Base-by-base conservation (phyloP, 768 basidiomycete genomes). In the Lactarius trivialis region DNA sequence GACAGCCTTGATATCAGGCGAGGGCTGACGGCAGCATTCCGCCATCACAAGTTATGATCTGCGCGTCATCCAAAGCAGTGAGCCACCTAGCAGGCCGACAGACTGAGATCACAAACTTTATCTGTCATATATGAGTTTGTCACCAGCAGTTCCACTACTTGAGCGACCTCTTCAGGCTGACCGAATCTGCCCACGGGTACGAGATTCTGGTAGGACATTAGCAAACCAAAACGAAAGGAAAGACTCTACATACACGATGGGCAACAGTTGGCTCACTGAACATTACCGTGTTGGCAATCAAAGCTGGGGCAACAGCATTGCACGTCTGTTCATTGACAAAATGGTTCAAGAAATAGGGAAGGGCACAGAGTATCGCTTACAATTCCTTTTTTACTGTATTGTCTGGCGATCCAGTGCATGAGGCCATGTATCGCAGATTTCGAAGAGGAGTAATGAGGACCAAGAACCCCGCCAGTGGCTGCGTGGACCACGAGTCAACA, bases 91-190 rank as follows among this genome's bases (percentile, higher is more conserved):
- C 7, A 30, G 11, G 33, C 17, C 2, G 30, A 32, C 37, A 30
- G n/a, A 21, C 7, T 28, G 21, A 28, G 52, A 17, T 5, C 48
- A 53, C 72, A 17, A 56, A 79, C 82, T 76, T 83, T 83, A 71
- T 83, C 81, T 21, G 81, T 82, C 77, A 83, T 80, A 55, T 83
- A 84, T 15, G 71, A 74, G 67, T 83, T 84, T 3, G 73, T 75
- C 5, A 77, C 78, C 4, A 82, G 72, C 69, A 80, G 71, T 64
- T 80, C 77, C 11, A 82, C 79, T n/a, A 82, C 71, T 26, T 77
- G 77, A 2, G 81, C 78, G 33, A 84, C 77, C 64, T 83, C 82
- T 34, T 78, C 73, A 0, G 82, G 79, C 36, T 74, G 70, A 3
- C 82, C 82, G 33, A 83, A 74, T 21, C 82, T 74, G 2, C 81